phyloP scores from a whole-genome alignment of 2,329 filamentous ascomycete species.

The Tolypocladium paradoxum region DNA sequence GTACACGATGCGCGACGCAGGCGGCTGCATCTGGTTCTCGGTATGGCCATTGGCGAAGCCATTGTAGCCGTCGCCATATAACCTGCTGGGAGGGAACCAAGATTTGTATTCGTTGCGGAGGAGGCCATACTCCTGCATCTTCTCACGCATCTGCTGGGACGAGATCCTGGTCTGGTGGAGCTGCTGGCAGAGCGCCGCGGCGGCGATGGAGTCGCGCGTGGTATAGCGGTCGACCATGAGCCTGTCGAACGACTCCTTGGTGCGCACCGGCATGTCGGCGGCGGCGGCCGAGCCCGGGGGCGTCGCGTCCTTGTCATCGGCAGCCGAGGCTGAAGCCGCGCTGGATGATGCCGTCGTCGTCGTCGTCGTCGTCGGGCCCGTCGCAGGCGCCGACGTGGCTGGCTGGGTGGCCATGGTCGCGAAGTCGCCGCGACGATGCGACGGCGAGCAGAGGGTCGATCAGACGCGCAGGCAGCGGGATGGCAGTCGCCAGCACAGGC shows the following conservation, averaged over 20 bases:
- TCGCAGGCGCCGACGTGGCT: slow-evolving; percentile 22
- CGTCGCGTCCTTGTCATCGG: slow-evolving; percentile 16
- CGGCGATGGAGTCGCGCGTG: slow-evolving; percentile 42
- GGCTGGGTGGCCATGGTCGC: slow-evolving; percentile 34
- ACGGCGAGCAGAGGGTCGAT: slow-evolving; percentile 8
- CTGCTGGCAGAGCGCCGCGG: slow-evolving; percentile 38
- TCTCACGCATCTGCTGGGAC: slow-evolving; percentile 52
- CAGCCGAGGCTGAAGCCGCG: slow-evolving; percentile 15
- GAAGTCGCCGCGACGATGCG: slow-evolving; percentile 26
- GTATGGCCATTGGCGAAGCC: slow-evolving; percentile 85
- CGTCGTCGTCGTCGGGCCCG: slow-evolving; percentile 20
- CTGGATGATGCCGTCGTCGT: slow-evolving; percentile 15
- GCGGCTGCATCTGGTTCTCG: slow-evolving; percentile 52
- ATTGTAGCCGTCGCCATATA: slow-evolving; percentile 68
- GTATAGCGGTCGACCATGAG: slow-evolving; percentile 44
- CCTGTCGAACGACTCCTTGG: slow-evolving; percentile 44
- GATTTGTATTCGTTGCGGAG: slow-evolving; percentile 44
- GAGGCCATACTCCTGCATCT: slow-evolving; percentile 59
- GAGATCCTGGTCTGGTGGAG: slow-evolving; percentile 44
- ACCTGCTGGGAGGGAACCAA: slow-evolving; percentile 44
- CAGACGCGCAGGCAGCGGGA: not conserved
- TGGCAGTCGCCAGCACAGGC: not conserved
- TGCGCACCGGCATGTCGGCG: slow-evolving; percentile 31
- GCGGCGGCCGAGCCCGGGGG: slow-evolving; percentile 9
- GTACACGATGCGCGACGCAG: slow-evolving; percentile 60